These are phyloP conservation scores for Penicillium sp. DNA, from an alignment of 2,329 filamentous ascomycete species.

Conservation along the genomic window DNA sequence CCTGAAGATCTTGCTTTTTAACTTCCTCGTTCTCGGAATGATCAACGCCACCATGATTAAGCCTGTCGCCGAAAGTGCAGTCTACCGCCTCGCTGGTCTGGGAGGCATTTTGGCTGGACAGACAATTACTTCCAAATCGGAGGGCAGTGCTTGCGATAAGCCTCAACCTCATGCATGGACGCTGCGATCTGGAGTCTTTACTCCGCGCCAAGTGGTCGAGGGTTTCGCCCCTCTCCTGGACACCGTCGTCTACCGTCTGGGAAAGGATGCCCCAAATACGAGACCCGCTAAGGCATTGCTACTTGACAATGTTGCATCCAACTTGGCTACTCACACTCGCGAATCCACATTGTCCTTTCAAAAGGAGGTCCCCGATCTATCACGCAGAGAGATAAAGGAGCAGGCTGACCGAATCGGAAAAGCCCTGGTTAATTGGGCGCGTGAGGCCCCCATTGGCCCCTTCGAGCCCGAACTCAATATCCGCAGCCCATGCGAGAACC, in stretches of 20 bases:
- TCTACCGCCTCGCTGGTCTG: too few species aligned
- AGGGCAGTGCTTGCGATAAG: too few species aligned
- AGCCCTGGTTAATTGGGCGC: conserved; percentile 20
- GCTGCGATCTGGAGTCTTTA: conserved; percentile 23
- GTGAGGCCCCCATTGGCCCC: too few species aligned
- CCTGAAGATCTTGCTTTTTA: too few species aligned
- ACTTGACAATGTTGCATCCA: conserved; percentile 23
- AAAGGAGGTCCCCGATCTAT: conserved; percentile 11
- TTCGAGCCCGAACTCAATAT: conserved; percentile 17
- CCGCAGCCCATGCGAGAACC: conserved; percentile 25
- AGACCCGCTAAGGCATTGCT: conserved; percentile 14
- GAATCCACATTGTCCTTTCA: conserved; percentile 22
- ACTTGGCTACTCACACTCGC: conserved; percentile 22
- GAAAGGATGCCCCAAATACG: conserved; percentile 6
- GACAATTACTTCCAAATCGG: too few species aligned
- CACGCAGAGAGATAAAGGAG: conserved; percentile 18
- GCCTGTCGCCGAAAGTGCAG: too few species aligned
- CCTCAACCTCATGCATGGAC: too few species aligned
- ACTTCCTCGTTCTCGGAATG: too few species aligned
- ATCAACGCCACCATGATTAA: too few species aligned
- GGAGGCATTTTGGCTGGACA: too few species aligned
- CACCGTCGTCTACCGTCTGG: conserved; percentile 19
- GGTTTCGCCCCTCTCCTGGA: conserved; percentile 25
- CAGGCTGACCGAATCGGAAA: conserved; percentile 22
- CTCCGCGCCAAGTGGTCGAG: conserved; percentile 24